phyloP scores from a whole-genome alignment of 164 flowering plant genomes.

The Echeveria elegans region DNA sequence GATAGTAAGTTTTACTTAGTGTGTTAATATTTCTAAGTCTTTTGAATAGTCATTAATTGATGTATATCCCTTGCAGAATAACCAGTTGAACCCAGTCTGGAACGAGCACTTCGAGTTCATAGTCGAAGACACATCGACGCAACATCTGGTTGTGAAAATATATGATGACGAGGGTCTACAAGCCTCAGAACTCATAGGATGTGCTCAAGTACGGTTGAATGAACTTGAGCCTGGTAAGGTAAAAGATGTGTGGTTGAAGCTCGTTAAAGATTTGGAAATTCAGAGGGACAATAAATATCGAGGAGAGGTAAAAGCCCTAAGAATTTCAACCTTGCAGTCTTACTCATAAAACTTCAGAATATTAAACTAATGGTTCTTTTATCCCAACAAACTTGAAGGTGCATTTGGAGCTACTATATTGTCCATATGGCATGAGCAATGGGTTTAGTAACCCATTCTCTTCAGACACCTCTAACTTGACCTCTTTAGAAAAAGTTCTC shows the following conservation, averaged over 20 bases:
- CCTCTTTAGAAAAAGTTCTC: constrained; percentile 81
- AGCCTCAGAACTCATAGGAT: constrained; percentile 81
- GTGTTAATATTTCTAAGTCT: background rate
- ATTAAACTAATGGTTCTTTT: no score
- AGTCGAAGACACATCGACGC: constrained; percentile 87
- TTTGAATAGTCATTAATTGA: constrained; percentile 2
- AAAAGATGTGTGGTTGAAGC: constrained; percentile 92
- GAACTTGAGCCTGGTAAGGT: constrained; percentile 94
- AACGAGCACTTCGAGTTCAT: constrained; percentile 91
- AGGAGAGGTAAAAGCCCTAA: constrained; percentile 57
- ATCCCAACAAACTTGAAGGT: constrained; percentile 34
- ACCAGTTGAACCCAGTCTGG: constrained; percentile 92
- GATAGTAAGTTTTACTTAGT: constrained; percentile 44
- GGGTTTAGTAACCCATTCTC: constrained; percentile 64
- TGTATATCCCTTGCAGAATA: constrained; percentile 44
- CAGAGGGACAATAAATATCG: constrained; percentile 88
- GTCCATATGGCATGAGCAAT: constrained; percentile 67
- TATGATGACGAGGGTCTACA: constrained; percentile 93
- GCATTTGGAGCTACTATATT: constrained; percentile 86
- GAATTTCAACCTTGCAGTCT: background rate
- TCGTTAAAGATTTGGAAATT: constrained; percentile 93
- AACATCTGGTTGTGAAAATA: constrained; percentile 70
- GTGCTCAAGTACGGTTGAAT: constrained; percentile 56
- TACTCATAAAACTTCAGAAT: background rate
- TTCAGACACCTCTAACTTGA: constrained; percentile 42